Percentiles rank a stretch among this genome's conserved stretches.
These are phyloP conservation scores for Globisporangium spiculum DNA, from an alignment of 352 stramenopile genomes.

Conservation along the genomic window DNA sequence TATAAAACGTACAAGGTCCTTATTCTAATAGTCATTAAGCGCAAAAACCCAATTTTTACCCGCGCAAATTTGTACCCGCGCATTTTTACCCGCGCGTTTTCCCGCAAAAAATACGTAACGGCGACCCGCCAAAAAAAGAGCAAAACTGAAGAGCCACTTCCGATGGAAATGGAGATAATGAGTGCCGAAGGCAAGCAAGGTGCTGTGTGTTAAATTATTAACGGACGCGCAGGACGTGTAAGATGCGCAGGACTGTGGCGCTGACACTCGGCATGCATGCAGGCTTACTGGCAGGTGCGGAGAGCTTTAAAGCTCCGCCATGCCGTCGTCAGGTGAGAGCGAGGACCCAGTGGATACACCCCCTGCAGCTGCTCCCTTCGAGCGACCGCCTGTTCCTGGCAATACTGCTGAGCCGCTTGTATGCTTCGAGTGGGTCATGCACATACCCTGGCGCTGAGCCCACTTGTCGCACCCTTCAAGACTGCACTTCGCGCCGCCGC, in stretches of 20 bases:
- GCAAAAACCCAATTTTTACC: too few relatives aligned
- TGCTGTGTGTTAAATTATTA: constrained; percentile 2
- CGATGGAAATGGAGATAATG: neutral
- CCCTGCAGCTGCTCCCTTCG: neutral
- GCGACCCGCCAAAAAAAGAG: neutral
- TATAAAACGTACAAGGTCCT: neutral
- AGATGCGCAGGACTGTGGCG: neutral
- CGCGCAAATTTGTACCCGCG: too few relatives aligned
- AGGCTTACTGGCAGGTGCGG: neutral
- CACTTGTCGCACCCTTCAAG: constrained; percentile 73
- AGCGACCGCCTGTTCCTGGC: neutral
- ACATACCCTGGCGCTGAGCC: constrained; percentile 81
- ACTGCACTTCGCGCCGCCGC: constrained; percentile 74
- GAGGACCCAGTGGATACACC: neutral
- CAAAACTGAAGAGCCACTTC: neutral
- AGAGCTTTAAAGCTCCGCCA: neutral
- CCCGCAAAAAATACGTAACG: constrained; percentile 11
- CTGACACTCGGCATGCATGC: neutral
- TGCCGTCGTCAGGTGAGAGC: constrained; percentile 1
- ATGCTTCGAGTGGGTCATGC: constrained; percentile 82
- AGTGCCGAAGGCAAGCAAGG: neutral
- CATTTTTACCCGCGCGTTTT: constrained; percentile 54
- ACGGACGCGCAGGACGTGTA: neutral
- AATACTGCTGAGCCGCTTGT: constrained; percentile 4
- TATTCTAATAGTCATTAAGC: constrained; percentile 12